Percentiles rank a stretch among this genome's conserved stretches.
These are phyloP conservation scores for Pseudogymnoascus verrucosus DNA, from an alignment of 2,329 filamentous ascomycete genomes.

Conservation along the genomic window DNA sequence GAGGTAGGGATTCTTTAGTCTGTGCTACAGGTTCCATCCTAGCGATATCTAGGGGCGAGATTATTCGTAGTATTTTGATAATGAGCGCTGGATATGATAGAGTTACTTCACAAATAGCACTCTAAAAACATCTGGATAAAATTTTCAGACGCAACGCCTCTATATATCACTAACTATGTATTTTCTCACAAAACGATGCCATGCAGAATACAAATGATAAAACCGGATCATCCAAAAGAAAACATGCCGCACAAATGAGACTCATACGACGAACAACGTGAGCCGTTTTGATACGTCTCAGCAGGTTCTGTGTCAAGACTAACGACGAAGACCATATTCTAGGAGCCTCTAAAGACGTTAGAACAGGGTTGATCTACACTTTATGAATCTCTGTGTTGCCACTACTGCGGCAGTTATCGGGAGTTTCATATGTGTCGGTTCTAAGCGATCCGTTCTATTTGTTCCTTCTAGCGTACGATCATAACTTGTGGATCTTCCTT, in stretches of 20 bases:
- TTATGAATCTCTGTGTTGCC: not conserved
- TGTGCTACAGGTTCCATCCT: not conserved
- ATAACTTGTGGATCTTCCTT: not conserved
- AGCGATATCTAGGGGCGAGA: not conserved
- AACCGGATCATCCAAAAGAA: not conserved
- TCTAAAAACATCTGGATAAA: not conserved
- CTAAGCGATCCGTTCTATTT: not conserved
- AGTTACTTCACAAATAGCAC: not conserved
- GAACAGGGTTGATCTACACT: not conserved
- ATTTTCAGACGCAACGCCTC: not conserved
- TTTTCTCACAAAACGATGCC: not conserved
- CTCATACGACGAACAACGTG: not conserved
- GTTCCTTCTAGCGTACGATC: not conserved
- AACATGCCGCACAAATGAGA: not conserved
- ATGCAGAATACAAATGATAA: not conserved
- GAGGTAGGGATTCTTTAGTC: not conserved
- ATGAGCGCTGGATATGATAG: not conserved
- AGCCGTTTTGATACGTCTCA: not conserved
- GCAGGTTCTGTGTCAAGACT: not conserved
- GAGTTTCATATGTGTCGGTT: not conserved
- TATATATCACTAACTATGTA: not conserved
- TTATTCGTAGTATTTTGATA: not conserved
- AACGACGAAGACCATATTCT: not conserved
- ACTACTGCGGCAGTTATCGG: not conserved
- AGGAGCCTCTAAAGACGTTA: not conserved